A percentile compares a stretch with the other conserved stretches of the same genome.
These are phyloP conservation scores for cucumber (Cucumis sativus) DNA, from an alignment of 306 rosid genomes.

Conservation along the genomic window Cucumber_9930_V3 NC_026657.2:9969501-9970000, in stretches of 20 bases:
- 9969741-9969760: conserved; percentile 47
- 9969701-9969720: conserved; percentile 32
- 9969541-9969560: conserved; percentile 67
- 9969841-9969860: conserved; percentile 75
- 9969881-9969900: conserved; percentile 39
- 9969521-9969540: conserved; percentile 43
- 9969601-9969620: conserved; percentile 38
- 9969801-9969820: conserved; percentile 52
- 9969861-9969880: conserved; percentile 57
- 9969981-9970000: conserved; percentile 40
- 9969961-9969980: conserved; percentile 39
- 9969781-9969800: conserved; percentile 59
- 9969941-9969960: conserved; percentile 54
- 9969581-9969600: conserved; percentile 35
- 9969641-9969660: conserved; percentile 53
- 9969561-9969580: conserved; percentile 52
- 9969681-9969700: conserved; percentile 32
- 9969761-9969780: conserved; percentile 34
- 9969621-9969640: conserved; percentile 64
- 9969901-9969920: conserved; percentile 40
- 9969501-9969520: conserved; percentile 31
- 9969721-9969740: conserved; percentile 61
- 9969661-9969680: conserved; percentile 42
- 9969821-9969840: conserved; percentile 49
- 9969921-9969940: conserved; percentile 56